Base-by-base conservation (phyloP, 345 rosid species). In the Salix purpurea region DNA sequence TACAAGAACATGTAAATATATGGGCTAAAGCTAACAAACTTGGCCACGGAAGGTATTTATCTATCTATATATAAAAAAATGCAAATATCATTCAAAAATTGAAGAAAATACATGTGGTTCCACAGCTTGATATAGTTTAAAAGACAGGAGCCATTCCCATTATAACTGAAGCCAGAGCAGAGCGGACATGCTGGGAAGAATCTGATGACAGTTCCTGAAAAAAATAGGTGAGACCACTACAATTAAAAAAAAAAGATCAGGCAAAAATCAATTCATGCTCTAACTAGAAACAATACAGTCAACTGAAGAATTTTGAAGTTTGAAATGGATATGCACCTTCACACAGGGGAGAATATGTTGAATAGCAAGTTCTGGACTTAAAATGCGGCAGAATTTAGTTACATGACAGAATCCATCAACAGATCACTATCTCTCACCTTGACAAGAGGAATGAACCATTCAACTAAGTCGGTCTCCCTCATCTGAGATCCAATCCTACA, bases 111-210 rank as follows among this genome's bases (percentile, higher is more conserved):
- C 11, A 7, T 3, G 64, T 10, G 28, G 28, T 58, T 58, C 3
- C 11, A 58, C 4, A 58, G 64, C 64, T 23, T 58, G 4, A 23
- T n/a, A 58, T 10, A 23, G 12, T n/a, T 58, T 26, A 58, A 58
- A 9, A 67, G 64, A 93, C 95, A 70, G 98, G 97, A 76, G 99
- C 97, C 98, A 96, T 93, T 70, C 98, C 99, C 97, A 93, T 96
- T 80, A 96, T 93, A 77, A 96, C 99, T 36, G 98, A 96, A 77
- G 99, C 99, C 88, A 96, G 85, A 78, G 96, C 99, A 77, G 98
- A 96, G 44, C 99, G 96, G 28, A 96, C 99, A 77, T 96, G 99
- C 79, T 93, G 99, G 61, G 98, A 96, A 77, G 98, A 92, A 90
- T 96, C 99, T 13, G 98, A 89, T 28, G 99, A 93, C 75, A 96